These are phyloP conservation scores for Camellia granthamiana DNA, from an alignment of 148 eudicot species.

Conservation along the genomic window DNA sequence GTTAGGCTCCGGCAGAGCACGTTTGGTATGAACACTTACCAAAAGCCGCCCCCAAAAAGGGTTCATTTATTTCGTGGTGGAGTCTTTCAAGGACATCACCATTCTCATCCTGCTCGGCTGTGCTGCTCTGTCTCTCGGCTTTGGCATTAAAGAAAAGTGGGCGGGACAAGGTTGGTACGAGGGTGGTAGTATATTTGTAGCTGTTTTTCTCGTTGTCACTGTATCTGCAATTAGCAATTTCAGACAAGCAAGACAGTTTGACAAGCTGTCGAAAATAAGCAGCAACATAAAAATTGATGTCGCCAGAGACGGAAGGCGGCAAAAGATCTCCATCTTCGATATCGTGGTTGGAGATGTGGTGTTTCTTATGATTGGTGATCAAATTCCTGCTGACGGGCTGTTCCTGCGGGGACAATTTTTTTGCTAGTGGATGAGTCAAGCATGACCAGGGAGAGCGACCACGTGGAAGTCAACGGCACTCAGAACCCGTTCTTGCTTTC, in stretches of 20 bases:
- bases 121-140: constrained; percentile 75
- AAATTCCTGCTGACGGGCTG: constrained; percentile 77
- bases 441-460: constrained; percentile 68
- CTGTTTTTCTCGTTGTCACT: constrained; percentile 62
- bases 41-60: constrained; percentile 62
- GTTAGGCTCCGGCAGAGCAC: constrained; percentile 29
- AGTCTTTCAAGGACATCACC: constrained; percentile 31
- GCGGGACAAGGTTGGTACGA: constrained; percentile 82
- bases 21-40: constrained; percentile 66
- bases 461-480: too few relatives aligned
- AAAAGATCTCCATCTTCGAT: constrained; percentile 64
- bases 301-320: constrained; percentile 57
- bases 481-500: too few relatives aligned
- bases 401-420: constrained; percentile 64
- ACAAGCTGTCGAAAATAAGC: constrained; percentile 72
- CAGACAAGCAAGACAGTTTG: constrained; percentile 71
- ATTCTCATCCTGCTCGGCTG: constrained; percentile 65
- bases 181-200: constrained; percentile 78
- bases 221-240: constrained; percentile 74
- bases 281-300: constrained; percentile 58
- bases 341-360: constrained; percentile 75
- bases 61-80: constrained; percentile 45
- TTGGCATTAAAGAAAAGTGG: constrained; percentile 73
- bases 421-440: constrained; percentile 35
- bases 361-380: constrained; percentile 63